Percentiles rank a stretch among this genome's conserved stretches.
Conservation (phyloP, 192 early-diverging fungal genomes). For the Coemansia sp. region DNA sequence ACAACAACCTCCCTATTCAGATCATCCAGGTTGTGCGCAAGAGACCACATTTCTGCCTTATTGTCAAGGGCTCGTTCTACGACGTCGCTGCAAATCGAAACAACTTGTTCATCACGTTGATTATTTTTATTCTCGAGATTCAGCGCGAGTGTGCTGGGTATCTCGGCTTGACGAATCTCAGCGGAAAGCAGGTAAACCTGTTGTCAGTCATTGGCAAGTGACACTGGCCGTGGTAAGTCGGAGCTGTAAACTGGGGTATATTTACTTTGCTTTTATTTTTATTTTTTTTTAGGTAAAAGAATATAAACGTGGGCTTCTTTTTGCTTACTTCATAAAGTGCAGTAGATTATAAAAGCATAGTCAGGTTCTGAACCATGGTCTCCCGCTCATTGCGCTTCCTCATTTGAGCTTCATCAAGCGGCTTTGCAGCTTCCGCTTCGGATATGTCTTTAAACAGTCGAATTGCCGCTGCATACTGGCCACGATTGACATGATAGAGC, state of each 20-base stretch:
- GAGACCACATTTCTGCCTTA: conserved; percentile 59
- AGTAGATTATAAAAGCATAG: conserved; percentile 23
- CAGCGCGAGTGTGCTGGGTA: conserved; percentile 61
- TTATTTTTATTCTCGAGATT: conserved; percentile 61
- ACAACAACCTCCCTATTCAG: conserved; percentile 54
- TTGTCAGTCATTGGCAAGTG: conserved; percentile 57
- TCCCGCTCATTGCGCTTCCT: conserved; percentile 38
- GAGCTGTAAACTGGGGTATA: too few species aligned
- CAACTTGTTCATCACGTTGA: conserved; percentile 53
- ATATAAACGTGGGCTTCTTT: too few species aligned
- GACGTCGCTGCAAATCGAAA: conserved; percentile 59
- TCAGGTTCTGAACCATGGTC: conserved; percentile 39
- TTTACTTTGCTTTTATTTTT: not conserved
- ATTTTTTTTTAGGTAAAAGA: not conserved
- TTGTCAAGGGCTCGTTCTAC: conserved; percentile 59
- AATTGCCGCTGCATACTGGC: conserved; percentile 47
- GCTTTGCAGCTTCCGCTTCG: conserved; percentile 10
- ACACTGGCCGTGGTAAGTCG: not conserved
- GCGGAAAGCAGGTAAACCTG: conserved; percentile 57
- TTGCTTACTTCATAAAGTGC: too few species aligned
- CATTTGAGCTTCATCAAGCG: conserved; percentile 19
- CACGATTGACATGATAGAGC: conserved; percentile 46
- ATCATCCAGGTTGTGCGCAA: conserved; percentile 60
- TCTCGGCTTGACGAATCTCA: conserved; percentile 60
- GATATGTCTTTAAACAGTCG: conserved; percentile 34